Base-by-base conservation (phyloP, 2,329 filamentous ascomycete species). In the Alternaria hordeiaustralica region DNA sequence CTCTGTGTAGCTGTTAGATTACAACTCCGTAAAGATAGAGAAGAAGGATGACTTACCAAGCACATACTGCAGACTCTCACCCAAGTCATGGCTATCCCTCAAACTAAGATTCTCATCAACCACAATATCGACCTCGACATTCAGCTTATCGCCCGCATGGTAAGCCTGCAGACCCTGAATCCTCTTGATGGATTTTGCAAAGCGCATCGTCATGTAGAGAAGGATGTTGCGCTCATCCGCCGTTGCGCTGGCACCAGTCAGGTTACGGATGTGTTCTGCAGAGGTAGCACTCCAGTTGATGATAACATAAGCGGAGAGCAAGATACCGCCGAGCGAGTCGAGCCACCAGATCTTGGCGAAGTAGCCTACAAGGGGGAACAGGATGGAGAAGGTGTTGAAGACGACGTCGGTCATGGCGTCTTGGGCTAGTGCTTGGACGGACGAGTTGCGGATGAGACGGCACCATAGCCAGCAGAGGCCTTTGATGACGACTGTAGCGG, bases 161-260 rank as follows among this genome's bases (percentile, higher is more conserved):
- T 96, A 96, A 2, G 93, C 93, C 70, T 94, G 90, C 60, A 96
- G 82, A 30, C 93, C 93, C 77, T 96, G 93, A 64, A 96, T 96
- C 76, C 93, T 90, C 74, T 88, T 89, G 75, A 97, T 96, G 12
- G 92, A 91, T 70, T 92, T 93, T 49, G 94, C 94, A 76, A 97
- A 97, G 20, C 94, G 91, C 92, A 97, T 97, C 2, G 94, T 96
- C 70, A 97, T 87, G 81, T 97, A 97, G 1, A 97, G 85, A 21
- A 97, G 81, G 50, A 97, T 88, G 75, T 96, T 97, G 28, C 94
- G 87, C 82, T 96, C 90, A 71, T 95, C 92, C 0, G 92, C 90
- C 1, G 89, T 89, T 6, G 92, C 92, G 0, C 91, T 91, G 71
- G 92, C 92, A 18, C 93, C 93, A 0, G 90, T 92, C 28, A 96